phyloP scores from a whole-genome alignment of 495 filamentous ascomycete species.

The Aspergillus taichungensis region DNA sequence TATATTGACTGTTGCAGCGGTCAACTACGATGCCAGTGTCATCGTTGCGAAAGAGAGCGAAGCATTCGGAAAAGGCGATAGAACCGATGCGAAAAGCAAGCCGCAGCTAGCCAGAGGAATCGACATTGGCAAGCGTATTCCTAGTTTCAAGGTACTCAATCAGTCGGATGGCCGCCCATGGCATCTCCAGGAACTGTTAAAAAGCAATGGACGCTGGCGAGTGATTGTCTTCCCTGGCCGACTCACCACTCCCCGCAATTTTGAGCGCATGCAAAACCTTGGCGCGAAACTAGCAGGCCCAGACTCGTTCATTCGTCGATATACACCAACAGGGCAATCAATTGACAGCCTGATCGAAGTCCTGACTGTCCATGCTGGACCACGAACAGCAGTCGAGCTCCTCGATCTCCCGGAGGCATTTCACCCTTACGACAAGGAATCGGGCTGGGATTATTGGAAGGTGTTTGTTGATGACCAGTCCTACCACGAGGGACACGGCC shows the following conservation, averaged over 20 bases:
- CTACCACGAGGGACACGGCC: slow-evolving; percentile 52
- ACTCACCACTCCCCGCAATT: slow-evolving; percentile 29
- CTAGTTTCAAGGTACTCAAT: slow-evolving; percentile 46
- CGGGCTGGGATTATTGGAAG: slow-evolving; percentile 56
- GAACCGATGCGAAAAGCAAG: slow-evolving; percentile 17
- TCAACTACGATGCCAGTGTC: slow-evolving; percentile 27
- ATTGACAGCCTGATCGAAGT: slow-evolving; percentile 20
- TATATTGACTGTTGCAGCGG: slow-evolving; percentile 11
- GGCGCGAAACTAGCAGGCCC: slow-evolving; percentile 26
- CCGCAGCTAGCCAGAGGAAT: slow-evolving; percentile 30
- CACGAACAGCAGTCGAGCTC: slow-evolving; percentile 39
- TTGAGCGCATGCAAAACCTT: slow-evolving; percentile 33
- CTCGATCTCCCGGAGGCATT: slow-evolving; percentile 48
- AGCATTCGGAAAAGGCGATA: slow-evolving; percentile 19
- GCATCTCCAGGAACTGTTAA: slow-evolving; percentile 39
- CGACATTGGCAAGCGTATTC: slow-evolving; percentile 41
- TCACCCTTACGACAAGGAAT: slow-evolving; percentile 40
- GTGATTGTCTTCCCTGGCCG: slow-evolving; percentile 57
- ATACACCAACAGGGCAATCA: slow-evolving; percentile 24
- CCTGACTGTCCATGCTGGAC: slow-evolving; percentile 56
- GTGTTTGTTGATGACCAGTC: slow-evolving; percentile 55
- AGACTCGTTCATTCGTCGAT: slow-evolving; percentile 38
- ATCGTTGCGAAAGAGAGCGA: slow-evolving; percentile 24
- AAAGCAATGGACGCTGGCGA: slow-evolving; percentile 48
- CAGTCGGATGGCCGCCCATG: slow-evolving; percentile 48